Percentiles rank a stretch among this genome's conserved stretches.
Conservation (phyloP, 768 basidiomycete genomes). For the Neoboletus brunneissimus region DNA sequence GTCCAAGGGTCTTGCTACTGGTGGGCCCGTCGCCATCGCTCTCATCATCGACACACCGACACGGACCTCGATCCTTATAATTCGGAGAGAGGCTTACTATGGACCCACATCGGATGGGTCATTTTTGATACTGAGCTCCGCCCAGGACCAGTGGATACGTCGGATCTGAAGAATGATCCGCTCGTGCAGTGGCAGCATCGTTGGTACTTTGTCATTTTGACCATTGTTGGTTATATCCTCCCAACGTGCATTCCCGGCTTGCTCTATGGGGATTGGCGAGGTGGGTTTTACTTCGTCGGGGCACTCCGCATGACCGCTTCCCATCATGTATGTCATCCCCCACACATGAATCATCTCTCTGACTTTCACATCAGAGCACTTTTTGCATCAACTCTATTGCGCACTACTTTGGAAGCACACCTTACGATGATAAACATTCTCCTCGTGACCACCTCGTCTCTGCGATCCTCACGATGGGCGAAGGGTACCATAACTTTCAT, state of each 20-base stretch:
- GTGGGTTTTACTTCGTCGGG: conserved; percentile 76
- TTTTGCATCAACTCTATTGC: conserved; percentile 90
- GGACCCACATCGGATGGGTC: conserved; percentile 87
- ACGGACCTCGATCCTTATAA: conserved; percentile 86
- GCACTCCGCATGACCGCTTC: conserved; percentile 68
- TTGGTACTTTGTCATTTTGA: conserved; percentile 61
- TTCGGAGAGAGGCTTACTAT: conserved; percentile 70
- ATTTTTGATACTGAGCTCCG: conserved; percentile 69
- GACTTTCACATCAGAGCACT: conserved; percentile 51
- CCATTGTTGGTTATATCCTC: conserved; percentile 67
- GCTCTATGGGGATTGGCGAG: conserved; percentile 72
- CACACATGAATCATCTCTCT: not conserved
- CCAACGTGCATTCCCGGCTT: conserved; percentile 69
- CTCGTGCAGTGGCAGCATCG: conserved; percentile 78
- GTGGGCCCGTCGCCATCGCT: conserved; percentile 84
- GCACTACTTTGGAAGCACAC: conserved; percentile 76
- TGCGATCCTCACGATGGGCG: conserved; percentile 74
- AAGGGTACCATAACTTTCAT: conserved; percentile 74
- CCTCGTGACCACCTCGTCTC: conserved; percentile 80
- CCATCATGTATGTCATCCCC: conserved; percentile 63
- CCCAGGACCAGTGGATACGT: conserved; percentile 69
- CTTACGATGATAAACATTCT: conserved; percentile 78
- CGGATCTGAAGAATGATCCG: conserved; percentile 66
- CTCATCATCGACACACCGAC: conserved; percentile 83
- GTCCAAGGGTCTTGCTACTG: conserved; percentile 86